These are phyloP conservation scores for Ulota crispa DNA, from an alignment of 225 moss, liverwort and hornwort genomes.

Conservation along the genomic window DNA sequence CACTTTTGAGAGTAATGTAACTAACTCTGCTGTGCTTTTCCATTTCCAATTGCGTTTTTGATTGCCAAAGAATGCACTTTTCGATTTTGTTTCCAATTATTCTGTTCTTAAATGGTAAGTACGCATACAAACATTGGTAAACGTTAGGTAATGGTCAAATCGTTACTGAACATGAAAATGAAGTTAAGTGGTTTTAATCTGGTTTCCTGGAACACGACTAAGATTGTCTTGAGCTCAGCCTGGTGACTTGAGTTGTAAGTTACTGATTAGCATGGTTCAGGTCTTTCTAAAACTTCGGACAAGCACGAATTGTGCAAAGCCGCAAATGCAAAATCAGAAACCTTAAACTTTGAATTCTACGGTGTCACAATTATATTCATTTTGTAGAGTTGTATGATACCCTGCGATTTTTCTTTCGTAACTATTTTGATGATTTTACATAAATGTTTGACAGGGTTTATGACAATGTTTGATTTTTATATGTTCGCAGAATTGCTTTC, in stretches of 20 bases:
- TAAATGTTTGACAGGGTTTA: not conserved
- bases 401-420: not conserved
- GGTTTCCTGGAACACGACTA: not conserved
- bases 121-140: not conserved
- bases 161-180: not conserved
- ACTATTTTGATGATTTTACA: not conserved
- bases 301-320: not conserved
- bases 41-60: not conserved
- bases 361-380: not conserved
- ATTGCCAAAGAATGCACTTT: not conserved
- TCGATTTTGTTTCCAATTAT: not conserved
- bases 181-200: not conserved
- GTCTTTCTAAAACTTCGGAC: not conserved
- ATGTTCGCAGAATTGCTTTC: conserved; percentile 73
- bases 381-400: not conserved
- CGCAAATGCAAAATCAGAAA: not conserved
- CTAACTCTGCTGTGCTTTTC: not conserved
- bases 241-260: conserved; percentile 5
- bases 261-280: not conserved
- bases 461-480: not conserved
- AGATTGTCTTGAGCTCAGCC: not conserved
- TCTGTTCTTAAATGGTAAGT: not conserved
- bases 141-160: not conserved
- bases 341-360: not conserved
- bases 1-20: not conserved